Base-by-base conservation (phyloP, 139 green algal species). In the Chlamydomonas incerta region DNA sequence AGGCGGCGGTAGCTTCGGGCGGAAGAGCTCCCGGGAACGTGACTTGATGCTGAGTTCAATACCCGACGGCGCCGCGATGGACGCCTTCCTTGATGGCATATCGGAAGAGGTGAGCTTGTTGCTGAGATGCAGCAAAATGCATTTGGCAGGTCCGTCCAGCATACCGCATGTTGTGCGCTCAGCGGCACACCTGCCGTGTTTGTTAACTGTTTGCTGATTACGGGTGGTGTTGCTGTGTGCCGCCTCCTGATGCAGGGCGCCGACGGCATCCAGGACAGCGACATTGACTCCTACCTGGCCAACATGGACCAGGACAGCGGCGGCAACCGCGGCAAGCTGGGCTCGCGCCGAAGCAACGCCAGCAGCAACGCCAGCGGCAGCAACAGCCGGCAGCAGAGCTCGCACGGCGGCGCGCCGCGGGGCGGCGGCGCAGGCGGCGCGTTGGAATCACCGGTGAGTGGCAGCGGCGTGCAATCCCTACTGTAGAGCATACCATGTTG, bases 301-400 rank as follows among this genome's bases (percentile, higher is more conserved):
- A 74, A 83, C 37, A 8, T 65, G 28, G 77, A 83, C 41, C 77
- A 83, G 77, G 62, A 83, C 63, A 46, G 24, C 37, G 41, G 62
- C 29, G 34, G 8, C 24, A 28, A 60, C 23, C 60, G 41, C 62
- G 50, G 62, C 63, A 65, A 46, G 41, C 29, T 46, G n/a, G 24
- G 24, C 33, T 15, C 31, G 67, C 24, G 31, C 20, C 67, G 67
- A 13, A 34, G 67, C 33, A 72, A 13, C 67, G 24, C 33, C 67
- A n/a, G 33, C 18, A 47, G 33, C 47, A 46, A 14, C 41, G 14
- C 26, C 28, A 79, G 72, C 29, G 47, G 29, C 29, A 20, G 29
- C 15, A 79, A 41, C 47, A 41, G 26, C 47, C 72, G 72, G 47
- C 72, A 79, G 17, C 47, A 79, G 28, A 33, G 72, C 47, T 62